These are phyloP conservation scores for Globisporangium carolinianum DNA, from an alignment of 352 stramenopile genomes.

Conservation along the genomic window DNA sequence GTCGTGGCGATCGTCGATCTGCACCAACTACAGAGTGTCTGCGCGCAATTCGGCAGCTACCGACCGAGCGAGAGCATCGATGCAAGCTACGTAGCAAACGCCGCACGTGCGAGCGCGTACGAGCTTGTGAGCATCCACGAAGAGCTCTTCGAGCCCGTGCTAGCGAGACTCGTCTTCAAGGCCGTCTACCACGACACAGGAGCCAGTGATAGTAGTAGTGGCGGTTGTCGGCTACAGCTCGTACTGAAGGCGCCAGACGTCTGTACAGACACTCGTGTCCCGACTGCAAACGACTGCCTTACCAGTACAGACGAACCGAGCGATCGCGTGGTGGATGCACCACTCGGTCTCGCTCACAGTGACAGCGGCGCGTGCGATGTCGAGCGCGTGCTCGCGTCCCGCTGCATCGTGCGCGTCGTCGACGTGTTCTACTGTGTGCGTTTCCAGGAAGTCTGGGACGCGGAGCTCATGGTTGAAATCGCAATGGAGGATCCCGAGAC, in stretches of 20 bases:
- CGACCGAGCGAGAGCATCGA: slow-evolving; percentile 35
- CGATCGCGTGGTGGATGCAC: too few species aligned
- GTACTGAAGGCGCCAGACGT: slow-evolving; percentile 20
- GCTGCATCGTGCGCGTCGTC: background rate
- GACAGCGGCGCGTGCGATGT: too few species aligned
- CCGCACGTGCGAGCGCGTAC: slow-evolving; percentile 2
- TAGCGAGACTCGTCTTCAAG: slow-evolving; percentile 23
- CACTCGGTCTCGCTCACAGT: too few species aligned
- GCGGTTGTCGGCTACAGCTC: slow-evolving; percentile 16
- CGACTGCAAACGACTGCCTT: too few species aligned
- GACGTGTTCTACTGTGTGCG: slow-evolving; percentile 1
- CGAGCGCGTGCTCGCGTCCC: too few species aligned
- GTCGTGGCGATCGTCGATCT: slow-evolving; percentile 25
- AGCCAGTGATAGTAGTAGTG: background rate
- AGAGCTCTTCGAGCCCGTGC: slow-evolving; percentile 34
- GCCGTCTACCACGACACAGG: background rate
- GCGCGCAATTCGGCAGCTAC: slow-evolving; percentile 39
- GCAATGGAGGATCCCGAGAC: slow-evolving; percentile 49
- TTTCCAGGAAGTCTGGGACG: slow-evolving; percentile 55
- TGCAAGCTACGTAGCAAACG: background rate
- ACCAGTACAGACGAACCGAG: too few species aligned
- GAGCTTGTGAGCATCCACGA: slow-evolving; percentile 52
- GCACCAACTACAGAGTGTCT: slow-evolving; percentile 25
- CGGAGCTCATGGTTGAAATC: slow-evolving; percentile 45
- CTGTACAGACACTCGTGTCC: too few species aligned